phyloP scores from a whole-genome alignment of 1,139 yeast species.

The Geotrichum australiense region DNA sequence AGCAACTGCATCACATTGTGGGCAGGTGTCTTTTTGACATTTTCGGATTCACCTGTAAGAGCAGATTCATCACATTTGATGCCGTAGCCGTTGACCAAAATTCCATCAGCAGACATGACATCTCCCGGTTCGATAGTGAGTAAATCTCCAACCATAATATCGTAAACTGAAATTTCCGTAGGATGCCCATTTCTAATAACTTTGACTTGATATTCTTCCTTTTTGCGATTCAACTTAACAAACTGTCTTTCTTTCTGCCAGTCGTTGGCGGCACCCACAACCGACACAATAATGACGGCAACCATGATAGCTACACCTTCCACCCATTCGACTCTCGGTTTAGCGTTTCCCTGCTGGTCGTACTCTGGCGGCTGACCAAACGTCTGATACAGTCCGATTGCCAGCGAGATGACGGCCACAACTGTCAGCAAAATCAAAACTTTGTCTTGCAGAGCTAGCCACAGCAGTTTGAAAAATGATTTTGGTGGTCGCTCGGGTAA shows the following conservation, averaged over 20 bases:
- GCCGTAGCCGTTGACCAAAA: constrained; percentile 61
- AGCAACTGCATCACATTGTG: constrained; percentile 39
- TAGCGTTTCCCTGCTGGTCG: constrained; percentile 66
- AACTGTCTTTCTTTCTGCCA: constrained; percentile 95
- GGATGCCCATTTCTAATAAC: constrained; percentile 72
- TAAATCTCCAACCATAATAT: constrained; percentile 80
- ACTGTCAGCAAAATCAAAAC: constrained; percentile 75
- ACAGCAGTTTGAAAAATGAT: constrained; percentile 59
- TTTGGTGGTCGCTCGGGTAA: constrained; percentile 67
- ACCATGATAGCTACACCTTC: constrained; percentile 97
- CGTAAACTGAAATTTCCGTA: constrained; percentile 61
- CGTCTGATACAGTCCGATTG: constrained; percentile 86
- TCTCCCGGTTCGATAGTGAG: constrained; percentile 87
- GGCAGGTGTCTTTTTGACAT: constrained; percentile 62
- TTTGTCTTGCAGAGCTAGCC: constrained; percentile 85
- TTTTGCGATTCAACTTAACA: constrained; percentile 65
- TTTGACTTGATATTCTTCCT: constrained; percentile 75
- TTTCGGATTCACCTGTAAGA: constrained; percentile 87
- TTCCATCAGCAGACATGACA: constrained; percentile 81
- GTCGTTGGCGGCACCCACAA: constrained; percentile 92
- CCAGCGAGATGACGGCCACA: constrained; percentile 85
- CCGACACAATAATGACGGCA: constrained; percentile 83
- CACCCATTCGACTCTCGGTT: constrained; percentile 91
- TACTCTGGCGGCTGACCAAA: constrained; percentile 74
- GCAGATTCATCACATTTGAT: constrained; percentile 90